Evolutionary conservation across 768 basidiomycete species (phyloP).

Genomic region (Lactifluus volemus): DNA sequence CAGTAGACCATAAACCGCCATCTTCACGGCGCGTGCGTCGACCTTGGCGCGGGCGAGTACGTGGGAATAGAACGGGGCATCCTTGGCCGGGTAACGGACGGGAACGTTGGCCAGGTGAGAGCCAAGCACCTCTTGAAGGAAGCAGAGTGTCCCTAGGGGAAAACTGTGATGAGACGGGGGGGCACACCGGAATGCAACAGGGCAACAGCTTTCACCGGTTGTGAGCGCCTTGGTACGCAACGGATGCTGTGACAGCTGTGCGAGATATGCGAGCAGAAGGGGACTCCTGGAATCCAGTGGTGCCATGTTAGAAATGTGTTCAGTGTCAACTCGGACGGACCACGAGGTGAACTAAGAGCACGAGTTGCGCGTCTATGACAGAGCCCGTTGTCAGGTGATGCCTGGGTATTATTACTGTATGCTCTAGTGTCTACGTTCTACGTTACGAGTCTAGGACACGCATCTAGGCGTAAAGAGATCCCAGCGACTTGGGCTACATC

Average conservation of each 20-base stretch:
- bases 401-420: constrained; percentile 3
- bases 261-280: constrained; percentile 61
- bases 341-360: background rate
- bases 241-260: constrained; percentile 57
- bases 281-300: constrained; percentile 29
- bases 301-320: constrained; percentile 14
- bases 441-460: background rate
- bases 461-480: background rate
- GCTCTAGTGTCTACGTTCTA: background rate
- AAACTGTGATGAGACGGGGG: background rate
- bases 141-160: constrained; percentile 29
- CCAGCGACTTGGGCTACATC: background rate
- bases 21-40: constrained; percentile 67
- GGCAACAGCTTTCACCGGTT: constrained; percentile 37
- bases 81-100: constrained; percentile 38
- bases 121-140: constrained; percentile 74
- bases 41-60: constrained; percentile 49
- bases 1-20: constrained; percentile 76
- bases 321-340: background rate
- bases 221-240: constrained; percentile 77
- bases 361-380: background rate
- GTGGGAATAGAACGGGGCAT: constrained; percentile 45
- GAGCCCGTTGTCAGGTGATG: background rate
- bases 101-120: constrained; percentile 61
- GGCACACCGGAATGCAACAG: background rate